Evolutionary conservation across 2,329 filamentous ascomycete species (phyloP).

Genomic region (Whalleya microplaca): DNA sequence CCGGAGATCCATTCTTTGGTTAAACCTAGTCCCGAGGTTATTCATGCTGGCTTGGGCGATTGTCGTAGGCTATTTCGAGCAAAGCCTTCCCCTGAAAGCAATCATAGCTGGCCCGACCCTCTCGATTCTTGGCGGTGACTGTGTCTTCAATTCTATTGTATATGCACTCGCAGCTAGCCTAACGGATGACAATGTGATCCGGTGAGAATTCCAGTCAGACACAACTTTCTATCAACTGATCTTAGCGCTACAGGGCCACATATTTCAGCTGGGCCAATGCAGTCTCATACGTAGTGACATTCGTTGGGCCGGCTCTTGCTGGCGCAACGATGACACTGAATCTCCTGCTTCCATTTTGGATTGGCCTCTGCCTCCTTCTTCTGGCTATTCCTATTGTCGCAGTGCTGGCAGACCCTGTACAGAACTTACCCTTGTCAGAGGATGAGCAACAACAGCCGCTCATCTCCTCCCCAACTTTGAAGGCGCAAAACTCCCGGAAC

Average conservation of each 20-base stretch:
- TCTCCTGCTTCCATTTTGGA: conserved; percentile 49
- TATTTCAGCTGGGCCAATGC: conserved; percentile 57
- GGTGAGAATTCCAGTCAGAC: conserved; percentile 26
- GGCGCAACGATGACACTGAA: conserved; percentile 49
- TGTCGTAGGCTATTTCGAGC: conserved; percentile 43
- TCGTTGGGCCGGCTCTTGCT: conserved; percentile 51
- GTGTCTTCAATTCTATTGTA: conserved; percentile 54
- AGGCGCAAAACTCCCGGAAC: conserved; percentile 36
- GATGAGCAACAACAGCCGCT: conserved; percentile 44
- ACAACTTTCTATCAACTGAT: conserved; percentile 14
- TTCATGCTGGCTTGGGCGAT: conserved; percentile 47
- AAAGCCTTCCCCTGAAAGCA: conserved; percentile 42
- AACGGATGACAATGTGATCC: conserved; percentile 46
- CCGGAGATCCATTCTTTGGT: conserved; percentile 43
- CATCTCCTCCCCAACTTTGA: conserved; percentile 43
- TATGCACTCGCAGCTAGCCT: conserved; percentile 50
- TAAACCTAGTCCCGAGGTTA: conserved; percentile 49
- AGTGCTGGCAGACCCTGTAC: conserved; percentile 31
- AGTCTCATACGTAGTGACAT: conserved; percentile 49
- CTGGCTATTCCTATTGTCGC: conserved; percentile 39
- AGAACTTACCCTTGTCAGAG: conserved; percentile 3
- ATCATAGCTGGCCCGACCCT: conserved; percentile 46
- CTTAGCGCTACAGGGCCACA: conserved; percentile 41
- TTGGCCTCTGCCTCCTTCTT: conserved; percentile 43
- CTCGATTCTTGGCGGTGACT: conserved; percentile 53